phyloP scores from a whole-genome alignment of 1,139 yeast genomes.

The Debaryomyces subglobosus region DNA sequence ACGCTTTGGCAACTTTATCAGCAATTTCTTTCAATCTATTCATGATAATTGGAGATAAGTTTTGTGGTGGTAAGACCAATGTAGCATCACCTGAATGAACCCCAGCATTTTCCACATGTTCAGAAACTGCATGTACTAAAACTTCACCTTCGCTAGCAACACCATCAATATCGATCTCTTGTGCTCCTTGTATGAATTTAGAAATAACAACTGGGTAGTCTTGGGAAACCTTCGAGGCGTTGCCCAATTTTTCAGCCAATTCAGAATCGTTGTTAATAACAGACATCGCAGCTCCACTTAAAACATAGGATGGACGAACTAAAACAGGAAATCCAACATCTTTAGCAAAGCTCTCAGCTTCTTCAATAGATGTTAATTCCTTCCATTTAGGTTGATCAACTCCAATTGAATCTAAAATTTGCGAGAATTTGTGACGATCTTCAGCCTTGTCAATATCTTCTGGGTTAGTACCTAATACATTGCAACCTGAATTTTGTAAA shows the following conservation, averaged over 20 bases:
- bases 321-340: conserved; percentile 92
- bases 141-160: conserved; percentile 90
- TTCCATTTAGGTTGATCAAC: conserved; percentile 99
- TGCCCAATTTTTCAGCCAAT: conserved; percentile 74
- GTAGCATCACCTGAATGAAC: conserved; percentile 99
- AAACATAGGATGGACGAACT: conserved; percentile 96
- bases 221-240: conserved; percentile 89
- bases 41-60: conserved; percentile 60
- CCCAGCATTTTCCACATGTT: conserved; percentile 98
- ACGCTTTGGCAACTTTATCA: conserved; percentile 89
- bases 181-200: conserved; percentile 92
- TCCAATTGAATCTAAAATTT: conserved; percentile 84
- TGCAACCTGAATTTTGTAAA: conserved; percentile 82
- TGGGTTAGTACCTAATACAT: conserved; percentile 91
- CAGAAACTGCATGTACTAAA: conserved; percentile 93
- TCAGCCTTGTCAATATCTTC: conserved; percentile 96
- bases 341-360: conserved; percentile 84
- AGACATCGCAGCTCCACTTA: conserved; percentile 99
- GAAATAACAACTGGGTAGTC: conserved; percentile 98
- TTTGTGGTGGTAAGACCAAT: conserved; percentile 87
- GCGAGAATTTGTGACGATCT: conserved; percentile 96
- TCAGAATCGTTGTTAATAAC: conserved; percentile 80
- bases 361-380: conserved; percentile 83
- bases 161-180: conserved; percentile 96
- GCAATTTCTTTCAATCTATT: conserved; percentile 76